Evolutionary conservation across 768 basidiomycete genomes (phyloP).

Genomic region (Multifurca ochricompacta): DNA sequence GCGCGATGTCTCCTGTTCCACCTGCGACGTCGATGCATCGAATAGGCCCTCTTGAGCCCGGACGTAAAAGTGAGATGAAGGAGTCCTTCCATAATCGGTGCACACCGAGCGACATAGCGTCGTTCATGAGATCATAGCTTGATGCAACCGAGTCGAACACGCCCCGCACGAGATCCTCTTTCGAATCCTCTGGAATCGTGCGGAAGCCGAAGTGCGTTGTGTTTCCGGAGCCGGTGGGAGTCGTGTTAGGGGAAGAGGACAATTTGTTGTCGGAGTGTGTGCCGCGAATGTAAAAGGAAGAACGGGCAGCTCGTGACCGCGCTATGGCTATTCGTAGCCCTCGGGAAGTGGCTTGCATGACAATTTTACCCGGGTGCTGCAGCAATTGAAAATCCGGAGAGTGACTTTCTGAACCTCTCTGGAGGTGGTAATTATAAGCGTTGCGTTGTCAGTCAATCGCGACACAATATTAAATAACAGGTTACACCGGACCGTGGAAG

Average conservation of each 20-base stretch:
- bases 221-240: conserved; percentile 19
- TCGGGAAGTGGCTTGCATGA: conserved; percentile 15
- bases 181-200: conserved; percentile 76
- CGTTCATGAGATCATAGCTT: conserved; percentile 97
- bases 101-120: conserved; percentile 94
- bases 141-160: conserved; percentile 96
- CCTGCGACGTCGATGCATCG: conserved; percentile 95
- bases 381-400: too few species aligned
- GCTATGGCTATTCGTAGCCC: conserved; percentile 1
- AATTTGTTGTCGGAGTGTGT: conserved; percentile 3
- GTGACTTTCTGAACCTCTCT: too few species aligned
- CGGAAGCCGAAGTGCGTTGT: conserved; percentile 92
- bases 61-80: conserved; percentile 67
- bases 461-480: background rate
- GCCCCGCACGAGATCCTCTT: conserved; percentile 83
- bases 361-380: too few species aligned
- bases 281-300: conserved; percentile 13
- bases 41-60: conserved; percentile 64
- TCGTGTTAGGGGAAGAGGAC: background rate
- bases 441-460: too few species aligned
- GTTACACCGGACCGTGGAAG: background rate
- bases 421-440: too few species aligned
- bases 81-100: conserved; percentile 97
- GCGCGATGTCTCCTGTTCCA: conserved; percentile 95
- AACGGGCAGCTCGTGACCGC: background rate